These are phyloP conservation scores for Ogataea siamensis DNA, from an alignment of 805 yeast genomes.

Conservation along the genomic window DNA sequence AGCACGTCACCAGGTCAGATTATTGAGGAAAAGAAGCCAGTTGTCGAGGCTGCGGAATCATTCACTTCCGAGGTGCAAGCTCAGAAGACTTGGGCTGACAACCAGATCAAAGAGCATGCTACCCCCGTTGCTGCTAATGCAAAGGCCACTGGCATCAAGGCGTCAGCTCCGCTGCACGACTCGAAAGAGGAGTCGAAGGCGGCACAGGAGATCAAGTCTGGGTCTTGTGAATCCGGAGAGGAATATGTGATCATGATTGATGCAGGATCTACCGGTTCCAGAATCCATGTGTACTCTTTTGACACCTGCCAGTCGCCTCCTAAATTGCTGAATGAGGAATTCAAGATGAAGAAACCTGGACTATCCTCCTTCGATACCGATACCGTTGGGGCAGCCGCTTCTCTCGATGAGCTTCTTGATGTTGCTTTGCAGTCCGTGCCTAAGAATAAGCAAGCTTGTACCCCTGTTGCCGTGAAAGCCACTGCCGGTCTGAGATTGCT, in stretches of 20 bases:
- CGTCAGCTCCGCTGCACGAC: slow-evolving; percentile 9
- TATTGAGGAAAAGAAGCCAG: background rate
- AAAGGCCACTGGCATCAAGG: slow-evolving; percentile 1
- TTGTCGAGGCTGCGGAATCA: background rate
- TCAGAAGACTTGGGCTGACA: background rate
- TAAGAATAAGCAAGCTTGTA: slow-evolving; percentile 63
- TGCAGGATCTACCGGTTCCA: slow-evolving; percentile 97
- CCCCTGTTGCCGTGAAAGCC: slow-evolving; percentile 96
- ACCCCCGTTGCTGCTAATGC: slow-evolving; percentile 7
- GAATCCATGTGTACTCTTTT: slow-evolving; percentile 92
- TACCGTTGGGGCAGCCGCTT: slow-evolving; percentile 80
- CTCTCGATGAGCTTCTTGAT: slow-evolving; percentile 78
- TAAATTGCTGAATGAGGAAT: slow-evolving; percentile 69
- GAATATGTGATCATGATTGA: slow-evolving; percentile 92
- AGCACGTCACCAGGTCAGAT: background rate
- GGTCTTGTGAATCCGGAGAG: slow-evolving; percentile 39
- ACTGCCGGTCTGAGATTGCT: slow-evolving; percentile 92
- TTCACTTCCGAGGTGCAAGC: background rate
- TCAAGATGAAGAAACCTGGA: slow-evolving; percentile 91
- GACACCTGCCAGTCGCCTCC: slow-evolving; percentile 88
- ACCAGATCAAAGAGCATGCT: slow-evolving; percentile 4
- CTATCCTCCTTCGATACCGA: slow-evolving; percentile 82
- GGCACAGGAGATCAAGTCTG: slow-evolving; percentile 17
- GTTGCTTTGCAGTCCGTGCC: slow-evolving; percentile 80
- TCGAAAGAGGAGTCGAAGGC: slow-evolving; percentile 17